Evolutionary conservation across 116 monocot genomes (phyloP), one percentile per base, ranked within the genome.

Genomic region (Thalassia testudinum): DNA sequence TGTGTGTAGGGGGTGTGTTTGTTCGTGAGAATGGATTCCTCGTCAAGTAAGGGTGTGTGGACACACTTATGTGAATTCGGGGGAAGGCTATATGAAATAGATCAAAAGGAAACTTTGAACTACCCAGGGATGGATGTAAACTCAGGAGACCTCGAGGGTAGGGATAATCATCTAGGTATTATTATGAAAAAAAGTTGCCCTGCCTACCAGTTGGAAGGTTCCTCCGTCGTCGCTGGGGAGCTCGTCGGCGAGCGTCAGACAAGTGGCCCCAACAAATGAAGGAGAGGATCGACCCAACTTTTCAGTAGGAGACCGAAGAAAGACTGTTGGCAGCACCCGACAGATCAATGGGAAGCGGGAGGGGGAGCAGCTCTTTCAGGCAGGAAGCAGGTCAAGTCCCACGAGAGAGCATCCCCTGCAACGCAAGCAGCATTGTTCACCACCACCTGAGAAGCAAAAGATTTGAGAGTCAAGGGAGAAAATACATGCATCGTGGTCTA

Each of bases 401-500:
- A 50, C 23, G 50, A 21, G 50, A 3, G 50, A 21, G 50, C 50
- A 50, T 50, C 50, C 22, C 50, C 24, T 21, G 50, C 50, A 50
- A 50, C 50, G 23, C 50, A 50, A 22, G 50, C 50, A 50, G 15
- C 45, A 45, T 45, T 45, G 45, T 45, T 5, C 15, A 16, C 53
- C 58, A 50, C 52, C 52, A 27, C 56, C 37, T 21, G 20, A 56
- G 38, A 40, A 38, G 56, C 37, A 56, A 56, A 56, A 56, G 30
- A 56, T 57, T 57, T 7, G 57, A 57, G 43, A 43, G 57, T 57
- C 57, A 57, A 57, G 57, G 24, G 2, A 42, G 57, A 43, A 57
- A 57, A 57, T 57, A 57, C 57, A 57, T 57, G 43, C 57, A 57
- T 57, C 14, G 43, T 43, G 57, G 56, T 57, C 42, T 57, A 57